Percentiles rank a stretch among this genome's conserved stretches.
phyloP scores from a whole-genome alignment of 257 asterid genomes.

The Nicotiana knightiana region DNA sequence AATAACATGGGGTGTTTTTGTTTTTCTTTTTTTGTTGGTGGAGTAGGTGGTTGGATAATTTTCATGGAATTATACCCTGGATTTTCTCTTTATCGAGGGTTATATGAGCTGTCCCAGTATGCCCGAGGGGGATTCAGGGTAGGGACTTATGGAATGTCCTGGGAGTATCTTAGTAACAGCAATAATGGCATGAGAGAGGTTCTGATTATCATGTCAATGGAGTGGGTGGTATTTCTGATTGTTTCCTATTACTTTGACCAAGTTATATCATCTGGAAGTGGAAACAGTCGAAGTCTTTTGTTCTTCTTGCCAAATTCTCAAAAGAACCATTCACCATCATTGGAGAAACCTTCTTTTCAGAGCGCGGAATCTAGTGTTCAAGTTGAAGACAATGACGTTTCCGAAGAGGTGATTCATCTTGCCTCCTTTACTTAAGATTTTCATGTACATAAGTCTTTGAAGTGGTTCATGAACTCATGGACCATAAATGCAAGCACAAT shows the following conservation, averaged over 20 bases:
- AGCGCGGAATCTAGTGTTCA: conserved; percentile 15
- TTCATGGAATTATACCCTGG: conserved; percentile 35
- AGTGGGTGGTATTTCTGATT: conserved; percentile 30
- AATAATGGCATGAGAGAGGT: conserved; percentile 33
- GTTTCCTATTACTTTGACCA: conserved; percentile 19
- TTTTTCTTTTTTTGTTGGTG: not conserved
- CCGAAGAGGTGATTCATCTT: conserved; percentile 26
- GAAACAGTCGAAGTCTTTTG: conserved; percentile 5
- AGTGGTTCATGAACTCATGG: not conserved
- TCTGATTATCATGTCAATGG: conserved; percentile 28
- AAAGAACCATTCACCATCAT: conserved; percentile 7
- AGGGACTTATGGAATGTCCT: conserved; percentile 34
- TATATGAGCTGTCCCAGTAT: conserved; percentile 23
- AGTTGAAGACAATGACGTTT: conserved; percentile 28
- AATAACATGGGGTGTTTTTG: not conserved
- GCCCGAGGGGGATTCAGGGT: not conserved
- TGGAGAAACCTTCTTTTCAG: conserved; percentile 6
- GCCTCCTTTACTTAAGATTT: not conserved
- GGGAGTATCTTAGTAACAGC: conserved; percentile 26
- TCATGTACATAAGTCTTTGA: not conserved
- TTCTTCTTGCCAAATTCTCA: conserved; percentile 17
- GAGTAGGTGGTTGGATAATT: conserved; percentile 26
- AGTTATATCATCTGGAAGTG: conserved; percentile 15
- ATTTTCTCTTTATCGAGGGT: conserved; percentile 29
- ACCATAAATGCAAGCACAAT: not conserved